Evolutionary conservation across 2,329 filamentous ascomycete species (phyloP), one percentile per base, ranked within the genome.

Genomic region (Claviceps cyperi): DNA sequence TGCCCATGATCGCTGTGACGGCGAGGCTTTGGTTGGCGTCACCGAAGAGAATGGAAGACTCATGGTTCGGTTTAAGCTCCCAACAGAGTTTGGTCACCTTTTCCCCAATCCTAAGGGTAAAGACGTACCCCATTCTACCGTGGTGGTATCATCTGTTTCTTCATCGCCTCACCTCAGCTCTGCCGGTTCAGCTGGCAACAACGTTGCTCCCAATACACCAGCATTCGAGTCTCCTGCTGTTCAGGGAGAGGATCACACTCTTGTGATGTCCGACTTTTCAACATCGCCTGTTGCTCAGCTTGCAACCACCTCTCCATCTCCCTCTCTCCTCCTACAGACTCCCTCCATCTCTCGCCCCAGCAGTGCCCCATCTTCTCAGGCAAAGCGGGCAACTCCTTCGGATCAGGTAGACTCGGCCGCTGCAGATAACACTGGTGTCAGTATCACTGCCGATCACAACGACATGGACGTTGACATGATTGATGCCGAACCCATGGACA

Each of bases 41-140:
- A 54, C 48, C 9, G 55, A 60, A 43, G 56, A 61, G 43, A 58
- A 59, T 39, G 62, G 56, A 40, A 57, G 62, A 50, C 60, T 67
- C 38, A 54, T 66, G 50, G 64, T 67, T 52, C 58, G 63, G 61
- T 67, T 67, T 65, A 67, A 67, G 65, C 43, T 67, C 48, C 62
- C 65, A 48, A 52, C 57, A 21, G 51, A 63, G 50, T 61, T 61
- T 49, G 58, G 60, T 24, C 49, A 56, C 37, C 50, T 64, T 41
- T 65, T 67, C 49, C 60, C 64, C 13, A 43, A 52, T 2, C 61
- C 51, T 48, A 60, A 64, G 47, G 60, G 58, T 3, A 53, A 55
- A 17, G 57, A 64, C n/a, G 59, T 61, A 37, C 57, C 58, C 36
- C 55, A 38, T 2, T 60, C 59, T 9, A 55, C 57, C 13, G 47